Conservation (phyloP, 192 early-diverging fungal species). For the Coemansia sp. region DNA sequence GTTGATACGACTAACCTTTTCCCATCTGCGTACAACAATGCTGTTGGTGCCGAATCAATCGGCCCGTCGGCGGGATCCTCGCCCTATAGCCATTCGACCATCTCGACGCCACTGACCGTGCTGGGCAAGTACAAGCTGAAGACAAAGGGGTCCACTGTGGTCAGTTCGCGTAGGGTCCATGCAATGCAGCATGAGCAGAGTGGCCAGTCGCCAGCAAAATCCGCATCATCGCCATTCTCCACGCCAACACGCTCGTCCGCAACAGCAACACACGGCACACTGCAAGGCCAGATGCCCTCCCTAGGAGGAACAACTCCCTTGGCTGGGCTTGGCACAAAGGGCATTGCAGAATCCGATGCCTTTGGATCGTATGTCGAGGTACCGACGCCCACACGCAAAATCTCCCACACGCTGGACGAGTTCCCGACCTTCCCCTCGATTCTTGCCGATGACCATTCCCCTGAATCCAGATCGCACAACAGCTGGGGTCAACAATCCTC, state of each 20-base stretch:
- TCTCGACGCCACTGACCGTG: slow-evolving; percentile 46
- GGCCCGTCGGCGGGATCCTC: slow-evolving; percentile 37
- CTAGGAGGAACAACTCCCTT: neutral
- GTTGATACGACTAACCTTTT: slow-evolving; percentile 28
- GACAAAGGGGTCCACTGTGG: slow-evolving; percentile 39
- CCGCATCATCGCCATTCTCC: slow-evolving; percentile 18
- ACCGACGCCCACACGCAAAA: neutral
- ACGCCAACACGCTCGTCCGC: slow-evolving; percentile 30
- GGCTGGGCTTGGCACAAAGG: neutral
- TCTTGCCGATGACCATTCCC: slow-evolving; percentile 15
- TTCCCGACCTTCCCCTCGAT: slow-evolving; percentile 32
- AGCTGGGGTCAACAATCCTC: slow-evolving; percentile 25
- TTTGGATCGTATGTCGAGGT: neutral
- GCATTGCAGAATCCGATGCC: slow-evolving; percentile 1
- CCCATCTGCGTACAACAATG: slow-evolving; percentile 45
- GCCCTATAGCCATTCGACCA: slow-evolving; percentile 40
- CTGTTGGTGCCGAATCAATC: slow-evolving; percentile 28
- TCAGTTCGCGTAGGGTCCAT: slow-evolving; percentile 31
- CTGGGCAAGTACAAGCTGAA: slow-evolving; percentile 54
- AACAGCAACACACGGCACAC: neutral
- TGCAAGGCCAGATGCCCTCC: slow-evolving; percentile 12
- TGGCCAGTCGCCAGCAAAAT: slow-evolving; percentile 12
- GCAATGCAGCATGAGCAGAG: slow-evolving; percentile 21
- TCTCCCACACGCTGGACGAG: slow-evolving; percentile 42
- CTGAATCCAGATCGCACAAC: slow-evolving; percentile 29